phyloP scores from a whole-genome alignment of 2,329 filamentous ascomycete species.

The Alternaria tenuissima region DNA sequence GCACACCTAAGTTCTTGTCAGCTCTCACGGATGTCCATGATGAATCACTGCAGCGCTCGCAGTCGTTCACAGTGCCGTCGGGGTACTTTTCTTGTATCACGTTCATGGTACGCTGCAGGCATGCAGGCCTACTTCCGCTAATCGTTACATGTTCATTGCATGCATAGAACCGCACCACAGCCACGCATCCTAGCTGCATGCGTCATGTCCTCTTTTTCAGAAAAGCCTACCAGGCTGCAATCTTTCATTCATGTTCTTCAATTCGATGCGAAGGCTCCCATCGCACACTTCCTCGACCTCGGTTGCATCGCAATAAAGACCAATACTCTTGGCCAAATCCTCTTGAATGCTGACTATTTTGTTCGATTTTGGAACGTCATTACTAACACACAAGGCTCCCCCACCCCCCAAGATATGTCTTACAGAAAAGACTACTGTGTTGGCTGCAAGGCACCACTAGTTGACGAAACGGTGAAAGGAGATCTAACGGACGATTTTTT shows the following conservation, averaged over 20 bases:
- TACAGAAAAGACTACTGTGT: too few species aligned
- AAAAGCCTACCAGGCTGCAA: neutral
- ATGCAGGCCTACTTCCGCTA: neutral
- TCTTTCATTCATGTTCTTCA: neutral
- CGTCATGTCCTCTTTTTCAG: neutral
- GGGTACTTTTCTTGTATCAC: neutral
- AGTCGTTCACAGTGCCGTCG: rapidly evolving
- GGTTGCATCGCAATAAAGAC: neutral
- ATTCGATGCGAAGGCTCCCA: rapidly evolving
- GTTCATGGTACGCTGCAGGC: neutral
- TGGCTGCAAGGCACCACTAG: too few species aligned
- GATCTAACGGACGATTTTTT: too few species aligned
- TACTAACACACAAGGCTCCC: rapidly evolving
- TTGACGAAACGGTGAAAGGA: too few species aligned
- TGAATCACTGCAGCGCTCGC: neutral
- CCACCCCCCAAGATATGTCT: too few species aligned
- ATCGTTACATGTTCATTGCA: neutral
- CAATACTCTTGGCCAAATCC: rapidly evolving
- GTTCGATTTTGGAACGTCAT: rapidly evolving
- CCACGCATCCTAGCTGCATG: neutral
- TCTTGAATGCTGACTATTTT: too few species aligned
- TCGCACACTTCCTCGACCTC: neutral
- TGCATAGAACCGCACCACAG: neutral
- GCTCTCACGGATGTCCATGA: too few species aligned
- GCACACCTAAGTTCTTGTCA: neutral